Base-by-base conservation (phyloP, 148 eudicot species). In the Talinum fruticosum region DNA sequence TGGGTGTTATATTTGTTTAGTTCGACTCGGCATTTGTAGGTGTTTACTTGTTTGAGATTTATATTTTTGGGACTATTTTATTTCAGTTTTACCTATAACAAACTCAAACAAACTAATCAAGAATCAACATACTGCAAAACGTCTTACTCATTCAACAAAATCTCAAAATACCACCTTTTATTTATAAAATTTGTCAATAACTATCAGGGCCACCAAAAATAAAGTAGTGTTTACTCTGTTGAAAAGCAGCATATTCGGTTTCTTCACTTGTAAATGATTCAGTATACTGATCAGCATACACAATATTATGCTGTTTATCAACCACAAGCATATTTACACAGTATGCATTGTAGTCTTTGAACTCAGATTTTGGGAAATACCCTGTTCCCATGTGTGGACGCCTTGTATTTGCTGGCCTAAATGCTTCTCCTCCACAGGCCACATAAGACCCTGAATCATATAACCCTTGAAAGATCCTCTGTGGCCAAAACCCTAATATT, bases 361-460 rank as follows among this genome's bases (percentile, higher is more conserved):
- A 10, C 4, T 2, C 26, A 1, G 69, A 28, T 37, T 47, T 37
- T 8, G 78, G 82, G 24, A 32, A 67, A 38, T 38, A 80, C 16
- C 78, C 78, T 18, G 78, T 37, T 37, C 82, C 82, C 82, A 80
- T 80, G 2, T 29, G 6, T 64, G 78, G 74, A 4, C n/a, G 28
- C 2, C 69, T 34, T 29, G 38, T 10, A 38, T 68, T 24, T 21
- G 74, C 28, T 28, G 78, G 74, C 61, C 82, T 54, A 30, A 53
- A 80, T 54, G 64, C 82, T 80, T 80, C 82, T 68, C 82, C 82
- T 10, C 82, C 82, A 41, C 82, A 80, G 2, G 78, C 82, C 26
- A 80, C 66, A 19, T 68, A 80, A 7, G 33, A 36, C 8, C 69
- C 82, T 23, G 78, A 80, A 12, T 69, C 33, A 19, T 54, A 23